Percentiles rank a stretch among this genome's conserved stretches.
Conservation (phyloP, 1,284 basidiomycete species). For the Meripilus lineatus region DNA sequence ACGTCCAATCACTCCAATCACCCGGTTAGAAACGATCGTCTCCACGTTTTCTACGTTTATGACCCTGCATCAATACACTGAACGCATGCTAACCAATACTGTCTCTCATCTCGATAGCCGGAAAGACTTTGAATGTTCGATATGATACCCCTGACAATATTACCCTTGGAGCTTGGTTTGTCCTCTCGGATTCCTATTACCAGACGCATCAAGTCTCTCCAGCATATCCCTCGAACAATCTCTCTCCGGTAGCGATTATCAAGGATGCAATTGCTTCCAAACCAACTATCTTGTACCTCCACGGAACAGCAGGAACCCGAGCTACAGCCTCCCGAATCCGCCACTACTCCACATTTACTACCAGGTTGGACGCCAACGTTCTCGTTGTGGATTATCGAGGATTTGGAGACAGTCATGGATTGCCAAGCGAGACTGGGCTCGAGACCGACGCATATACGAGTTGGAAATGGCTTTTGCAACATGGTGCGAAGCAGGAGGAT, state of each 20-base stretch:
- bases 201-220: conserved; percentile 29
- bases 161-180: conserved; percentile 85
- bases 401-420: conserved; percentile 82
- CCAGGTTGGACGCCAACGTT: conserved; percentile 69
- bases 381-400: conserved; percentile 90
- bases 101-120: conserved; percentile 42
- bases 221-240: conserved; percentile 28
- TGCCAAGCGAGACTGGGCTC: conserved; percentile 74
- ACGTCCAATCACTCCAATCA: background rate
- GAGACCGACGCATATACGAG: conserved; percentile 73
- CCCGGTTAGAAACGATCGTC: background rate
- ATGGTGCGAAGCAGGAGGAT: conserved; percentile 53
- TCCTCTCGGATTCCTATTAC: conserved; percentile 71
- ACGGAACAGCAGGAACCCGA: conserved; percentile 85
- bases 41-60: background rate
- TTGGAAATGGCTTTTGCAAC: conserved; percentile 71
- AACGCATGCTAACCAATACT: background rate
- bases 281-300: conserved; percentile 86
- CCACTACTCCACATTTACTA: conserved; percentile 57
- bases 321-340: conserved; percentile 60
- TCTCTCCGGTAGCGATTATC: conserved; percentile 26
- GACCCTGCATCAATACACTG: background rate
- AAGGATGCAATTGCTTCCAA: conserved; percentile 46
- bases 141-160: conserved; percentile 75
- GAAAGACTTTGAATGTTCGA: conserved; percentile 72